Evolutionary conservation across 2,329 filamentous ascomycete species (phyloP), one percentile per base, ranked within the genome.

Genomic region (Arachnomyces sp.): DNA sequence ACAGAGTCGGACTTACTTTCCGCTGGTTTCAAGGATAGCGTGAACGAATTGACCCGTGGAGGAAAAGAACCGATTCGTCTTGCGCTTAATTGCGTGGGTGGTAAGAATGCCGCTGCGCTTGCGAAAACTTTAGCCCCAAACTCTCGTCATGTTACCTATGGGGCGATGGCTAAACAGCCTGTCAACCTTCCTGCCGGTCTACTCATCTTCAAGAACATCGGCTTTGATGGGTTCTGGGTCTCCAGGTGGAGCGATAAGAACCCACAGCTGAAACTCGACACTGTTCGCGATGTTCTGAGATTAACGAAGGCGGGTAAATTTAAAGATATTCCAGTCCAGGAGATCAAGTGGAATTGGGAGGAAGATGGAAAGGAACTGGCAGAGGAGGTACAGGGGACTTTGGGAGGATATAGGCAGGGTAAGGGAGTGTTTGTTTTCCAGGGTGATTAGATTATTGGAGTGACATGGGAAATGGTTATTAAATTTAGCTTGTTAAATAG

Each of bases 151-250:
- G 87, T 98, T 16, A 95, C 90, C 3, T 98, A 98, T 59, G 92
- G 92, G 17, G 90, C 86, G 37, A 98, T 98, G 92, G 80, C 85
- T 28, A 85, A 84, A 60, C 82, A 94, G 67, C 89, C 90, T 0
- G 75, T 95, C 17, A 73, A 75, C 5, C 66, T 96, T 45, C 87
- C 90, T 0, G 84, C 89, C 1, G 85, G 84, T 0, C 71, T 93
- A 51, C 70, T 96, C 44, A 98, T 98, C 53, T 98, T 98, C 70
- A 92, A 90, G 63, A 80, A 96, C 52, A 73, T 96, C 38, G 74
- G 78, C 38, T 94, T 95, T 56, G 76, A 86, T 46, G 93, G 92
- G 3, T 98, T 96, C 65, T 98, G 92, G 92, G 80, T 96, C 16
- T 92, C 84, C 57, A 79, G 75, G 44, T 96, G 92, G 90, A 86